A percentile compares a stretch with the other conserved stretches of the same genome.
Evolutionary conservation across 495 filamentous ascomycete species (phyloP).

Genomic region (Tuber umbilicatum): DNA sequence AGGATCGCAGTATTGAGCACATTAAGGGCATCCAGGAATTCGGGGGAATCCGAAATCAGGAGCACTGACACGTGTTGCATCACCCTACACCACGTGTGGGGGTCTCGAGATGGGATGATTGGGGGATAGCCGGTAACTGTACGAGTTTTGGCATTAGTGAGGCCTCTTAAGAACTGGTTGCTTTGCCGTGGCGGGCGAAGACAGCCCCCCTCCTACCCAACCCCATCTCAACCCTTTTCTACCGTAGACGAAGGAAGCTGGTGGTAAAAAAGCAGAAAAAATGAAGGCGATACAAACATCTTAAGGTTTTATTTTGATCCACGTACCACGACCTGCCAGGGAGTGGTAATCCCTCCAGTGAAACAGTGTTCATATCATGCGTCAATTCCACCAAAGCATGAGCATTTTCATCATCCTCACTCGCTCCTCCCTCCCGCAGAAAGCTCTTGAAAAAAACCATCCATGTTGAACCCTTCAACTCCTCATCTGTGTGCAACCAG

Average conservation of each 20-base stretch:
- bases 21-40: conserved; percentile 41
- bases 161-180: not conserved
- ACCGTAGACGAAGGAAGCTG: not conserved
- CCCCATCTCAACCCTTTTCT: not conserved
- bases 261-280: not conserved
- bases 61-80: conserved; percentile 45
- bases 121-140: conserved; percentile 39
- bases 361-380: conserved; percentile 8
- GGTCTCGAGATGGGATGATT: conserved; percentile 32
- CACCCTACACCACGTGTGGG: conserved; percentile 34
- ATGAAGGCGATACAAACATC: conserved; percentile 20
- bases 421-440: conserved; percentile 14
- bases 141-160: not conserved
- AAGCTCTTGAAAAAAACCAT: conserved; percentile 38
- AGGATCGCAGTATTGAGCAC: conserved; percentile 22
- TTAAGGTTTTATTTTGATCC: conserved; percentile 23
- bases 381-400: conserved; percentile 32
- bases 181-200: not conserved
- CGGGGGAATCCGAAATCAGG: conserved; percentile 46
- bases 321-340: conserved; percentile 26
- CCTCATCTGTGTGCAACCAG: conserved; percentile 27
- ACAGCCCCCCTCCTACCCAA: not conserved
- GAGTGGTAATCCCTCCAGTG: conserved; percentile 32
- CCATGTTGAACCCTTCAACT: conserved; percentile 29
- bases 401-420: not conserved